Conservation (phyloP, 495 filamentous ascomycete species). For the Chaetomium tenue region DNA sequence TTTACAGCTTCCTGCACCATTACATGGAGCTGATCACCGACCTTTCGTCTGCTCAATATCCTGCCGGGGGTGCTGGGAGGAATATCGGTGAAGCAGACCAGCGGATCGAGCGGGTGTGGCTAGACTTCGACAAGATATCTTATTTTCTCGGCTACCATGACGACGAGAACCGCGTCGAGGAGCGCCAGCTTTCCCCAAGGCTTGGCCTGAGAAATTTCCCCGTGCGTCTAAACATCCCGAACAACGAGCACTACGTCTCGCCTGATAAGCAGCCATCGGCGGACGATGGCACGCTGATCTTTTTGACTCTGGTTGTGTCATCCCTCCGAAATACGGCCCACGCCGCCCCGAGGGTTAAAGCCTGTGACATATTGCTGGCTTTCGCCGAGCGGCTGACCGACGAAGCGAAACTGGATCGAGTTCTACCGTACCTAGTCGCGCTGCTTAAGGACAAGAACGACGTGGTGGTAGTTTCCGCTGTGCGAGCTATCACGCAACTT, state of each 20-base stretch:
- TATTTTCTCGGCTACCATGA: conserved; percentile 79
- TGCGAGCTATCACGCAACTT: conserved; percentile 82
- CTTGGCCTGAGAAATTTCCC: conserved; percentile 60
- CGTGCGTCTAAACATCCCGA: conserved; percentile 84
- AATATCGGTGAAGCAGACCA: conserved; percentile 84
- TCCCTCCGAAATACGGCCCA: conserved; percentile 86
- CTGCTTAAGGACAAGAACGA: conserved; percentile 78
- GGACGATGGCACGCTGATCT: conserved; percentile 92
- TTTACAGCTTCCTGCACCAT: conserved; percentile 94
- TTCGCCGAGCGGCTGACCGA: conserved; percentile 91
- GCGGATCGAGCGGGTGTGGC: conserved; percentile 85
- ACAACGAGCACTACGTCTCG: conserved; percentile 65
- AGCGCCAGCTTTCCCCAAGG: conserved; percentile 39
- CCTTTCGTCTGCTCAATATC: conserved; percentile 71
- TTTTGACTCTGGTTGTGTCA: conserved; percentile 81
- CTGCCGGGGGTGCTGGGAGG: conserved; percentile 58
- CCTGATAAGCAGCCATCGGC: conserved; percentile 43
- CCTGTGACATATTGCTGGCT: conserved; percentile 88
- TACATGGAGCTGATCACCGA: conserved; percentile 97
- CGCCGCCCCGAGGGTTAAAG: conserved; percentile 80
- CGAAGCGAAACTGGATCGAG: conserved; percentile 93
- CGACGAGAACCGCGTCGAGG: conserved; percentile 37
- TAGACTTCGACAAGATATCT: conserved; percentile 96
- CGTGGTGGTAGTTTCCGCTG: conserved; percentile 76
- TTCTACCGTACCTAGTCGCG: conserved; percentile 83